These are phyloP conservation scores for Kluyveromyces sp. DNA, from an alignment of 1,139 yeast genomes.

Conservation along the genomic window DNA sequence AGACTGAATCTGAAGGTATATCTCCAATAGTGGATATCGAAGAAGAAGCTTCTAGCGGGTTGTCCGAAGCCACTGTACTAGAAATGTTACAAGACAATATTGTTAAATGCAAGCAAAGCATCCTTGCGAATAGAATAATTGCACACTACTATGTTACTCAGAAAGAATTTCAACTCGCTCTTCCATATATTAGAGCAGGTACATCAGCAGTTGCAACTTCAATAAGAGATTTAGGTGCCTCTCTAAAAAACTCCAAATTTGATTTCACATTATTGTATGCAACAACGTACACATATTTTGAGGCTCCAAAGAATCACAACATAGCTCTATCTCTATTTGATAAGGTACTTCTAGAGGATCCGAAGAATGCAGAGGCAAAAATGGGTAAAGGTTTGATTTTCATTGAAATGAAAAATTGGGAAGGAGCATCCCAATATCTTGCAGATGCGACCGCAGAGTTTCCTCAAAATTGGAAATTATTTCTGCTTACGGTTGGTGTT, in stretches of 20 bases:
- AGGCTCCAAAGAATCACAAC: slow-evolving; percentile 80
- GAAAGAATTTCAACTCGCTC: slow-evolving; percentile 58
- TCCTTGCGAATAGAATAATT: slow-evolving; percentile 58
- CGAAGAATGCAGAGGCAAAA: slow-evolving; percentile 51
- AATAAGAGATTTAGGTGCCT: slow-evolving; percentile 40
- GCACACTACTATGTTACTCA: slow-evolving; percentile 53
- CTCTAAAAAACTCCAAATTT: slow-evolving; percentile 45
- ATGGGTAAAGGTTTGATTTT: slow-evolving; percentile 78
- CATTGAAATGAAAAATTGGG: slow-evolving; percentile 54
- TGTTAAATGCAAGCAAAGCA: slow-evolving; percentile 39
- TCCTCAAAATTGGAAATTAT: slow-evolving; percentile 56
- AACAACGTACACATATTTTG: slow-evolving; percentile 70
- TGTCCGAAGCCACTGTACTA: slow-evolving; percentile 46
- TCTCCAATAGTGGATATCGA: slow-evolving; percentile 23
- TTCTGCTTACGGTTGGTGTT: slow-evolving; percentile 76
- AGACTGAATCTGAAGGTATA: slow-evolving; percentile 22
- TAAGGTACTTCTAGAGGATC: slow-evolving; percentile 44
- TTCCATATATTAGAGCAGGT: slow-evolving; percentile 56
- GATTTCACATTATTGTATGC: slow-evolving; percentile 65
- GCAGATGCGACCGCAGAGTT: slow-evolving; percentile 41
- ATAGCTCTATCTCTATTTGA: slow-evolving; percentile 70
- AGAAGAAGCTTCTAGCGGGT: slow-evolving; percentile 16
- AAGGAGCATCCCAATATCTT: slow-evolving; percentile 47
- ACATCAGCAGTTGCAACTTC: slow-evolving; percentile 46
- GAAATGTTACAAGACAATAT: slow-evolving; percentile 49